A percentile compares a stretch with the other conserved stretches of the same genome.
Evolutionary conservation across 331 rosid genomes (phyloP).

Genomic region (Phaseolus coccineus): DNA sequence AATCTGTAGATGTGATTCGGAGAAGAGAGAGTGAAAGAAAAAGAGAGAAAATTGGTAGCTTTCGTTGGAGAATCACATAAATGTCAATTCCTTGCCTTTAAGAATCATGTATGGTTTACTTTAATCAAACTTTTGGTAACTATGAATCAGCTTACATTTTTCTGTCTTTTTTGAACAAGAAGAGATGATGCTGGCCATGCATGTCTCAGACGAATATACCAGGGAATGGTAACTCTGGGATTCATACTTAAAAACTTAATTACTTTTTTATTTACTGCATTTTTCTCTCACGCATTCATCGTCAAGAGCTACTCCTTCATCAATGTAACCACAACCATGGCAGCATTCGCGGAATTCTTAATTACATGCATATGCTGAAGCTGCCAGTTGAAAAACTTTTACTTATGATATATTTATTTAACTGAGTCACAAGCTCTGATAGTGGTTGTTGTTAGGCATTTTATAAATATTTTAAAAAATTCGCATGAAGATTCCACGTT

Average conservation of each 20-base stretch:
- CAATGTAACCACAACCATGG: neutral
- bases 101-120: slow-evolving; percentile 43
- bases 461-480: neutral
- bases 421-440: slow-evolving; percentile 6
- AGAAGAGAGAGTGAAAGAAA: slow-evolving; percentile 38
- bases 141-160: slow-evolving; percentile 44
- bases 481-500: neutral
- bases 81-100: slow-evolving; percentile 52
- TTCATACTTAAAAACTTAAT: neutral
- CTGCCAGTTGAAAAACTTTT: slow-evolving; percentile 7
- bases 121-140: slow-evolving; percentile 41
- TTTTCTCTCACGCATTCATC: slow-evolving; percentile 27
- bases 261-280: slow-evolving; percentile 21
- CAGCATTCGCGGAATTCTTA: slow-evolving; percentile 13
- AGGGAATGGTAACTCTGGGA: slow-evolving; percentile 26
- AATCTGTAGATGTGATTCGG: slow-evolving; percentile 51
- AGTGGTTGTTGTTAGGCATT: neutral
- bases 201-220: slow-evolving; percentile 49
- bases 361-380: slow-evolving; percentile 1
- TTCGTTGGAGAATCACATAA: slow-evolving; percentile 55
- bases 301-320: slow-evolving; percentile 14
- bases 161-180: slow-evolving; percentile 38
- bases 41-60: slow-evolving; percentile 40
- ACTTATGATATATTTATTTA: neutral
- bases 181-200: slow-evolving; percentile 37